A percentile compares a stretch with the other conserved stretches of the same genome.
These are phyloP conservation scores for Biscutella laevigata DNA, from an alignment of 441 rosid species.

Conservation along the genomic window DNA sequence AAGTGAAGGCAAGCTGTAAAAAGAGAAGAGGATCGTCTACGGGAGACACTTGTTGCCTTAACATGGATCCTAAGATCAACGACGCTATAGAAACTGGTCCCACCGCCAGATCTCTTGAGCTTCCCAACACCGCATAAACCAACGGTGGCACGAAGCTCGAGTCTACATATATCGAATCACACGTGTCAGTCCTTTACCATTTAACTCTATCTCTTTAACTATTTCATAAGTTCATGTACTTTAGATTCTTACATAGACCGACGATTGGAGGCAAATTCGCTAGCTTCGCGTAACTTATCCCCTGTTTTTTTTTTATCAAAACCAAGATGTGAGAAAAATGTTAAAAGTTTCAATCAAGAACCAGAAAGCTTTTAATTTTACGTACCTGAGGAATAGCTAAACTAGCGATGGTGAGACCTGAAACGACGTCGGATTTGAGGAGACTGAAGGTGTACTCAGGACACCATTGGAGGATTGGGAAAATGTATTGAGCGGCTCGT, in stretches of 20 bases:
- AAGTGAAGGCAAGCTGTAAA: slow-evolving; percentile 78
- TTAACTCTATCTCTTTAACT: not conserved
- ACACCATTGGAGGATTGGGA: slow-evolving; percentile 88
- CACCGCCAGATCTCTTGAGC: slow-evolving; percentile 87
- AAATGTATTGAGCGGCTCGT: slow-evolving; percentile 57
- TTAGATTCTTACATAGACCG: slow-evolving; percentile 65
- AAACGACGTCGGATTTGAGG: slow-evolving; percentile 70
- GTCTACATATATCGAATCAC: slow-evolving; percentile 32
- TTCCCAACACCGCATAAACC: slow-evolving; percentile 78
- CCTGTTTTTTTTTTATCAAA: slow-evolving; percentile 38
- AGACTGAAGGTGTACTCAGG: slow-evolving; percentile 55
- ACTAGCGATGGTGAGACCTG: slow-evolving; percentile 95
- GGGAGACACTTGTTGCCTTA: slow-evolving; percentile 73
- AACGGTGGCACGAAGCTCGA: slow-evolving; percentile 96
- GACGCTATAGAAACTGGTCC: slow-evolving; percentile 95
- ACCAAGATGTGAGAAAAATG: not conserved
- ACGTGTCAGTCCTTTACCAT: not conserved
- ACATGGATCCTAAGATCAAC: slow-evolving; percentile 82
- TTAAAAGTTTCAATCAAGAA: not conserved
- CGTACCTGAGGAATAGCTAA: slow-evolving; percentile 89
- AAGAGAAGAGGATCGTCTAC: slow-evolving; percentile 45
- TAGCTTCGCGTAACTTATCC: slow-evolving; percentile 90
- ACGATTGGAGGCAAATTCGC: slow-evolving; percentile 85
- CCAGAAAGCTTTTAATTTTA: no score
- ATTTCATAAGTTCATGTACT: not conserved